A percentile compares a stretch with the other conserved stretches of the same genome.
Conservation (phyloP, 2,329 filamentous ascomycete genomes). For the Cladophialophora bantiana region DNA sequence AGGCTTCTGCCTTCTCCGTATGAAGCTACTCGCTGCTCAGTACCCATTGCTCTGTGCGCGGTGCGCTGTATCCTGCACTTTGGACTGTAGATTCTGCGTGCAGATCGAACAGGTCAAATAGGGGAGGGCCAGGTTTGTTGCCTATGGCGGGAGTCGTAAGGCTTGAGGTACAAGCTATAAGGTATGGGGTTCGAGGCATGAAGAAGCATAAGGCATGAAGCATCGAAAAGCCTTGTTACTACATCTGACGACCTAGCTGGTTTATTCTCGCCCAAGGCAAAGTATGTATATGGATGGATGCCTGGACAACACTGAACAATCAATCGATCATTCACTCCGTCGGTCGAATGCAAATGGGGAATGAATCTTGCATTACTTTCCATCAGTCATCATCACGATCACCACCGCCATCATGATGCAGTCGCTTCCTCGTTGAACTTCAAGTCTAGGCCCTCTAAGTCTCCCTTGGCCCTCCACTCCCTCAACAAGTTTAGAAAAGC, state of each 20-base stretch:
- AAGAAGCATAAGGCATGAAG: background rate
- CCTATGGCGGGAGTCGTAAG: no score
- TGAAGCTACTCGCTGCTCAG: no score
- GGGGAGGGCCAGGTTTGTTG: no score
- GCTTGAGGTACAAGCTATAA: no score
- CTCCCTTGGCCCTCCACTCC: slow-evolving; percentile 30
- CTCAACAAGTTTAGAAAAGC: slow-evolving; percentile 31
- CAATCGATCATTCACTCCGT: background rate
- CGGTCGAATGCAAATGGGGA: no score
- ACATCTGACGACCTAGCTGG: background rate
- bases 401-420: background rate
- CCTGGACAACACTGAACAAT: background rate
- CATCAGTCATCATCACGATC: background rate
- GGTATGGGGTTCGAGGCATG: background rate
- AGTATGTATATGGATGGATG: background rate
- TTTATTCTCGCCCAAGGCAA: background rate
- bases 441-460: slow-evolving; percentile 32
- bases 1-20: no score
- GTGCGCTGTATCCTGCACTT: no score
- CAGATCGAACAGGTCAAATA: no score
- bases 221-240: background rate
- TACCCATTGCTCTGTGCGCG: no score
- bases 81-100: no score
- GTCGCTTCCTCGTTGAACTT: slow-evolving; percentile 6
- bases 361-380: background rate